Evolutionary conservation across 768 basidiomycete genomes (phyloP), one percentile per base, ranked within the genome.

Genomic region (Xerocomus brunneocitrinus): DNA sequence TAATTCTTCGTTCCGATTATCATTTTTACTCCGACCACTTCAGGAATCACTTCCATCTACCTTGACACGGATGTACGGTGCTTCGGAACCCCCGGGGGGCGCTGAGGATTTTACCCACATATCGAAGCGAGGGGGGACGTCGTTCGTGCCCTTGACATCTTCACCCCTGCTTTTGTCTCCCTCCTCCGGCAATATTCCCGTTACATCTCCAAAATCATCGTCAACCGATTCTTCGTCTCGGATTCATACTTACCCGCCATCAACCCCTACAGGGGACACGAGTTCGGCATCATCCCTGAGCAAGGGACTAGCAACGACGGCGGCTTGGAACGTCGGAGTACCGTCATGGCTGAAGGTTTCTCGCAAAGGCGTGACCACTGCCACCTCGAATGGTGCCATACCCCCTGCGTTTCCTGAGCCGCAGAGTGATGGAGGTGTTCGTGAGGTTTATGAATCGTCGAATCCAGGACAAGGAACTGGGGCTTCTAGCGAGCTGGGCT

Each of bases 241-340:
- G n/a, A 78, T 77, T 60, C 88, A 90, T 76, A 90, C 89, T 68
- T 91, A 91, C 75, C 89, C 89, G 54, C 89, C 89, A 44, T 84
- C 86, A 60, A 76, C 80, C 71, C 76, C 77, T 63, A 66, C 65
- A 68, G 76, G 78, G 61, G 72, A 80, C 71, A 58, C 72, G 53
- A 70, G 70, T 70, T 73, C 74, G 30, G 12, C 54, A 36, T 55
- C 58, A n/a, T 57, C 38, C 41, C 57, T 76, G 73, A 62, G 73
- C 72, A 74, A 79, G 74, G 74, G 79, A 75, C 62, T 75, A 22
- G 53, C 32, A 40, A 50, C 62, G 52, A 52, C 51, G 51, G 62
- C 61, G 32, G 56, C 70, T 44, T 89, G 87, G 87, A 79, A 71
- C 57, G 80, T 85, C 53, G 81, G 79, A 49, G 83, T 89, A 45